Base-by-base conservation (phyloP, 2,329 filamentous ascomycete genomes). In the Davidsoniella virescens region DNA sequence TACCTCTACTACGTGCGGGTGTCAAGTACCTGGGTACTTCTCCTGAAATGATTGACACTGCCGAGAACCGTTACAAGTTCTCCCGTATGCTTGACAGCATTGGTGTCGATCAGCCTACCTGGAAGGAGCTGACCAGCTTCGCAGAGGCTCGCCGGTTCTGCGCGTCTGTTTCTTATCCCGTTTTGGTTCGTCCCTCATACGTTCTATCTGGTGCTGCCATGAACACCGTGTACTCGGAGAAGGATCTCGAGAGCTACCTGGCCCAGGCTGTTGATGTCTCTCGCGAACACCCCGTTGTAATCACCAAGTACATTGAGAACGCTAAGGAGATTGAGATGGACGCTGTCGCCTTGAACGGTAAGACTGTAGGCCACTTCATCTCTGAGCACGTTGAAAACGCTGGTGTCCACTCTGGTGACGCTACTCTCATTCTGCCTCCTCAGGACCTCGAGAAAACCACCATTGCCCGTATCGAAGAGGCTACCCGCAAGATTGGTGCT, bases 291-390 rank as follows among this genome's bases (percentile, higher is more conserved):
- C 92, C 92, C 0, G 92, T 98, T 9, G 92, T 98, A 54, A 96
- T 98, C 61, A 96, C 90, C 54, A 98, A 98, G 70, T 98, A 96
- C 68, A 96, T 98, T 57, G 92, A 98, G 71, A 92, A 94, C 57
- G 92, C 92, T 56, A 96, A 98, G 72, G 92, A 98, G 65, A 96
- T 98, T 56, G 92, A 98, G 67, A 96, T 98, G 92, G 92, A 98
- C 59, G 92, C 92, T 39, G 92, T 98, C 42, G 92, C 90, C 49
- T 82, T 81, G 59, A 83, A 93, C 58, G 92, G 92, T 61, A 81
- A 76, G 50, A 84, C 96, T 67, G 78, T 95, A 52, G 87, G 90
- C 10, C 92, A 96, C 65, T 96, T 96, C 67, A 86, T 98, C 62
- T 96, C 90, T 0, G 92, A 98, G 71, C 92, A 98, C 64, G 92